Evolutionary conservation across 1,139 yeast species (phyloP).

Genomic region (Geotrichum reessii): DNA sequence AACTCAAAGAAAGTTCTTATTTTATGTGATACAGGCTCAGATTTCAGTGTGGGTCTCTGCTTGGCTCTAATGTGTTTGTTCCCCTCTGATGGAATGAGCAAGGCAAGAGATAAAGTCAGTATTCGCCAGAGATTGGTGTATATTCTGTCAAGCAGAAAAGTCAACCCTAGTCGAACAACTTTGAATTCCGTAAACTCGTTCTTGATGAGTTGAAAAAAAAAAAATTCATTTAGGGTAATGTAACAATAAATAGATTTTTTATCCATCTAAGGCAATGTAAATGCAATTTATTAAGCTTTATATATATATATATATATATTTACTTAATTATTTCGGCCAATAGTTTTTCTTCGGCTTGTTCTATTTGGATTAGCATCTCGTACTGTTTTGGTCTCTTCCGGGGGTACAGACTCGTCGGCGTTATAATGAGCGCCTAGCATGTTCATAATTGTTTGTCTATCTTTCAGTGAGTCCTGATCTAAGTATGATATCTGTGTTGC

Average conservation of each 20-base stretch:
- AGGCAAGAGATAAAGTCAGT: constrained; percentile 32
- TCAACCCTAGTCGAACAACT: constrained; percentile 74
- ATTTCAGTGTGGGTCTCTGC: constrained; percentile 57
- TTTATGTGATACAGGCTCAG: constrained; percentile 61
- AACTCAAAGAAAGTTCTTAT: constrained; percentile 35
- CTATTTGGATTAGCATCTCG: constrained; percentile 14
- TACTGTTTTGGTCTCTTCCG: not conserved
- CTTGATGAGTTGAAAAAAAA: constrained; percentile 25
- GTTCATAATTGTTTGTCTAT: constrained; percentile 2
- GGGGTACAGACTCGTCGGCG: not conserved
- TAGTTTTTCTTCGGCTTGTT: constrained; percentile 14
- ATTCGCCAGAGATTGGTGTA: constrained; percentile 54
- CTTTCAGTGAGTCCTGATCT: constrained; percentile 11
- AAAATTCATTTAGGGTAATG: not conserved
- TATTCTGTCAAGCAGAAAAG: constrained; percentile 43
- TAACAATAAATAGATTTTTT: no score
- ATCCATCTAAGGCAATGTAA: no score
- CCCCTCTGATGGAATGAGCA: constrained; percentile 34
- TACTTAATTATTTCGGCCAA: constrained; percentile 1
- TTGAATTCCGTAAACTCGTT: constrained; percentile 43
- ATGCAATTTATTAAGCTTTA: not conserved
- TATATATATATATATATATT: no score
- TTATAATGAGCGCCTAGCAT: not conserved
- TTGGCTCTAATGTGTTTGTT: constrained; percentile 47
- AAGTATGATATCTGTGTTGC: constrained; percentile 12